A percentile compares a stretch with the other conserved stretches of the same genome.
These are phyloP conservation scores for Trichoderma sp. DNA, from an alignment of 2,329 filamentous ascomycete genomes.

Conservation along the genomic window DNA sequence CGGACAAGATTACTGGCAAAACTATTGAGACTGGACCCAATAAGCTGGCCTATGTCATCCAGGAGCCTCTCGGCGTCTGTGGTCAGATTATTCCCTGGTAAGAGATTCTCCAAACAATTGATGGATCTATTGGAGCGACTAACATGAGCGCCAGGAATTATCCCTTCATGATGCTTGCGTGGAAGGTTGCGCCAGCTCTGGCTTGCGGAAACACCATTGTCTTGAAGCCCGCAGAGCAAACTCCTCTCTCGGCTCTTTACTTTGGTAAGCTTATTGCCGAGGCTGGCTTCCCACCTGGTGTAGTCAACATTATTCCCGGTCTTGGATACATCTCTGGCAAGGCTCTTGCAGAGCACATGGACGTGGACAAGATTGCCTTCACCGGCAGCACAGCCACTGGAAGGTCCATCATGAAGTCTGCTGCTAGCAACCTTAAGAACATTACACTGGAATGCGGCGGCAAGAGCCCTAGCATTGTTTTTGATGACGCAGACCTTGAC, in stretches of 20 bases:
- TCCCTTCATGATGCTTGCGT: slow-evolving; percentile 71
- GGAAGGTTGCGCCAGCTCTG: slow-evolving; percentile 73
- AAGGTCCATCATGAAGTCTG: slow-evolving; percentile 66
- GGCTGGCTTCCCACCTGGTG: slow-evolving; percentile 14
- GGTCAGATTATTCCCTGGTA: slow-evolving; percentile 76
- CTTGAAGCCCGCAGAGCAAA: slow-evolving; percentile 72
- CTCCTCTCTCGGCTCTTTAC: slow-evolving; percentile 32
- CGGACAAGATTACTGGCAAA: slow-evolving; percentile 81
- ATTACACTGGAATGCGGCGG: slow-evolving; percentile 74
- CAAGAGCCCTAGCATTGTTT: slow-evolving; percentile 43
- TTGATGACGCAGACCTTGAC: slow-evolving; percentile 16
- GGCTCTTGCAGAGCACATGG: slow-evolving; percentile 9
- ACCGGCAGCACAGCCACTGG: slow-evolving; percentile 15
- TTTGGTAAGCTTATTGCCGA: slow-evolving; percentile 8
- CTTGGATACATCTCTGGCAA: slow-evolving; percentile 3
- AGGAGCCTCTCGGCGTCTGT: slow-evolving; percentile 64
- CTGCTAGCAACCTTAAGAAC: slow-evolving; percentile 75
- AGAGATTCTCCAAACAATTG: neutral
- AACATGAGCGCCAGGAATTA: slow-evolving; percentile 56
- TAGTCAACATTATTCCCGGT: slow-evolving; percentile 20
- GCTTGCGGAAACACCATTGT: slow-evolving; percentile 68
- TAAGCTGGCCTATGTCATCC: slow-evolving; percentile 74
- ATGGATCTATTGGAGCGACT: neutral
- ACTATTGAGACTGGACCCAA: slow-evolving; percentile 72
- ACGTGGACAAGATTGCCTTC: slow-evolving; percentile 21